phyloP scores from a whole-genome alignment of 345 rosid genomes.

The Salix caprea region DNA sequence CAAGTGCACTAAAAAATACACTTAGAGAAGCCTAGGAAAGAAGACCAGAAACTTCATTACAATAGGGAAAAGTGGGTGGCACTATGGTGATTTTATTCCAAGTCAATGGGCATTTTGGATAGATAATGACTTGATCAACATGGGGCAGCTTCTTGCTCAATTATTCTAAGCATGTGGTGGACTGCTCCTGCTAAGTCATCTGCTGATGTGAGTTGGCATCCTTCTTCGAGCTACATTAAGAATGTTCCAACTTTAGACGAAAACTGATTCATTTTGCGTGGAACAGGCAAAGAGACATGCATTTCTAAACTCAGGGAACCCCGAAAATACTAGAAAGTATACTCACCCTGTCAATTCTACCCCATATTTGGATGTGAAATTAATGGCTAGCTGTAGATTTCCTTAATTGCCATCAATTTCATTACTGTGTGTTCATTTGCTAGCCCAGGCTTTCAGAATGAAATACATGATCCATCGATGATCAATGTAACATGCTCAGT shows the following conservation, averaged over 20 bases:
- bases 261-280: slow-evolving; percentile 11
- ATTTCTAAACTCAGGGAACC: slow-evolving; percentile 6
- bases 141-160: slow-evolving; percentile 44
- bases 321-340: not conserved
- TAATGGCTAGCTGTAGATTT: not conserved
- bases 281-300: not conserved
- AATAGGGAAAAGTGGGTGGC: slow-evolving; percentile 5
- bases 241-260: slow-evolving; percentile 16
- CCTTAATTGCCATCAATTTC: not conserved
- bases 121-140: slow-evolving; percentile 16
- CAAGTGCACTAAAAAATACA: not conserved
- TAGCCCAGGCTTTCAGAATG: not conserved
- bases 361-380: not conserved
- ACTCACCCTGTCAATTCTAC: not conserved
- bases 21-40: not conserved
- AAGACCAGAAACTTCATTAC: not conserved
- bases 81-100: slow-evolving; percentile 9
- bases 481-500: not conserved
- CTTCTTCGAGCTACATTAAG: slow-evolving; percentile 71
- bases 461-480: not conserved
- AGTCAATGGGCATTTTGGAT: slow-evolving; percentile 19
- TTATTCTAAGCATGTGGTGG: slow-evolving; percentile 72
- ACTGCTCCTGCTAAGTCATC: slow-evolving; percentile 90
- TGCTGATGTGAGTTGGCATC: slow-evolving; percentile 72
- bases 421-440: not conserved